phyloP scores from a whole-genome alignment of 2,329 filamentous ascomycete genomes.

The Clonostachys byssicola region DNA sequence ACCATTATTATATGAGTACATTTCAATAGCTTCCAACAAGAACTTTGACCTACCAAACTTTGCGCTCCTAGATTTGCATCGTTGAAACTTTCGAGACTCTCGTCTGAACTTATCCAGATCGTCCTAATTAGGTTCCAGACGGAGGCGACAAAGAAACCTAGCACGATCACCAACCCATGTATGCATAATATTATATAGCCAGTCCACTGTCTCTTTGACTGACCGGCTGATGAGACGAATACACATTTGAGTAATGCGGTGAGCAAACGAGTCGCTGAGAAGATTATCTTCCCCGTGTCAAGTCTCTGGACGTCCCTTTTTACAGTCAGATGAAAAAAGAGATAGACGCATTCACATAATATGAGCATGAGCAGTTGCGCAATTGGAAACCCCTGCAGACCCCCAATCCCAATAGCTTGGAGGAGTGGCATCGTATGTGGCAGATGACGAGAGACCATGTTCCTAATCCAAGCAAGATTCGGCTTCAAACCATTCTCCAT shows the following conservation, averaged over 20 bases:
- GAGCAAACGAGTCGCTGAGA: neutral
- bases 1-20: neutral
- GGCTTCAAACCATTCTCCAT: neutral
- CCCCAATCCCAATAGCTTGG: constrained; percentile 1
- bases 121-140: neutral
- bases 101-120: neutral
- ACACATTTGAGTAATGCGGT: neutral
- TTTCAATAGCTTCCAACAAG: neutral
- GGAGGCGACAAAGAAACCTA: neutral
- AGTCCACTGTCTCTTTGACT: neutral
- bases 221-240: neutral
- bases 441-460: neutral
- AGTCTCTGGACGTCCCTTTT: neutral
- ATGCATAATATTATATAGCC: neutral
- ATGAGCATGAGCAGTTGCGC: neutral
- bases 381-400: neutral
- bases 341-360: neutral
- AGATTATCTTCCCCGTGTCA: neutral
- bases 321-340: neutral
- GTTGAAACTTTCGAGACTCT: neutral
- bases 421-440: constrained; percentile 3
- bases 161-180: neutral
- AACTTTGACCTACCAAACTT: neutral
- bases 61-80: neutral
- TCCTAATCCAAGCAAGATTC: neutral